These are phyloP conservation scores for Fraxinus sp. DNA, from an alignment of 305 asterid species.

Conservation along the genomic window DNA sequence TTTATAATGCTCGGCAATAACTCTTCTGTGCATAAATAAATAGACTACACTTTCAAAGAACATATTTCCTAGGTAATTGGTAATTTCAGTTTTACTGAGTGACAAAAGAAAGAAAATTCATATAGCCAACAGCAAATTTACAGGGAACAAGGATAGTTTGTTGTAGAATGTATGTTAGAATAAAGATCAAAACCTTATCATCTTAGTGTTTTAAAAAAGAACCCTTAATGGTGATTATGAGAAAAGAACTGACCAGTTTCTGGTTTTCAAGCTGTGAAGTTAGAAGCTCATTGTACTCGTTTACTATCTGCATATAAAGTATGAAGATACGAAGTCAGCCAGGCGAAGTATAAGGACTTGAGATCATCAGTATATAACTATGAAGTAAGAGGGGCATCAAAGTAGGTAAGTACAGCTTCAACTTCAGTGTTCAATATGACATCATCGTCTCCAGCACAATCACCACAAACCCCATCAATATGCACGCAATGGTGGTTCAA, in stretches of 20 bases:
- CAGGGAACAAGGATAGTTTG: not conserved
- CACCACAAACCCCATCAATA: slow-evolving; percentile 41
- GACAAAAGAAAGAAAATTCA: not conserved
- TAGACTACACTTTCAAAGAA: not conserved
- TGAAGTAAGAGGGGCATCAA: slow-evolving; percentile 17
- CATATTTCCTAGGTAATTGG: not conserved
- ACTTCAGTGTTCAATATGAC: slow-evolving; percentile 57
- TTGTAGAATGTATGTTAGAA: slow-evolving; percentile 9
- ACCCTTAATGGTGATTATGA: not conserved
- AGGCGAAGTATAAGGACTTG: slow-evolving; percentile 10
- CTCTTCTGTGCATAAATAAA: not conserved
- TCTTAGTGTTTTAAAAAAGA: not conserved
- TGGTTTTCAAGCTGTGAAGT: slow-evolving; percentile 85
- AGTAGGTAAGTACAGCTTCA: slow-evolving; percentile 56
- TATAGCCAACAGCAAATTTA: not conserved
- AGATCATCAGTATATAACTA: slow-evolving; percentile 12
- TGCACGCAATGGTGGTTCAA: slow-evolving; percentile 61
- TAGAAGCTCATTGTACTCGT: slow-evolving; percentile 87
- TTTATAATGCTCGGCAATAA: not conserved
- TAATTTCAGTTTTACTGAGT: not conserved
- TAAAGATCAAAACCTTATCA: slow-evolving; percentile 8
- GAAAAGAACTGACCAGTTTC: slow-evolving; percentile 58
- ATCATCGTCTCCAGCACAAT: slow-evolving; percentile 50
- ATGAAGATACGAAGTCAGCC: slow-evolving; percentile 21
- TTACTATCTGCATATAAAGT: slow-evolving; percentile 66